Conservation (phyloP, 2,329 filamentous ascomycete species). For the Pyrenochaeta sp. region DNA sequence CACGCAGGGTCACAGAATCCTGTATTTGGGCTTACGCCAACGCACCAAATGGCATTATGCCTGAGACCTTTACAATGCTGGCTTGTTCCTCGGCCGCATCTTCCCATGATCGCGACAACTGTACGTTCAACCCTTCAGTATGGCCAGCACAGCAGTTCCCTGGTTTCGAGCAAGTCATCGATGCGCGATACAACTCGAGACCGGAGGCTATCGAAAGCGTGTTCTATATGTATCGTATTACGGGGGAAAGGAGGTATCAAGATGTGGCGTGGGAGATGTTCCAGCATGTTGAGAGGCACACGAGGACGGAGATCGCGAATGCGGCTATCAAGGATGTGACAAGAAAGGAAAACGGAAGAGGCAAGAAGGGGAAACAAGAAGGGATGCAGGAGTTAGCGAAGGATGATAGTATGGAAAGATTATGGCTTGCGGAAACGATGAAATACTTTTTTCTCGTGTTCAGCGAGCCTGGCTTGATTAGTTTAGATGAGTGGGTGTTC, state of each 20-base stretch:
- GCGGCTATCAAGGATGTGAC: conserved; percentile 66
- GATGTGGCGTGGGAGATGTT: conserved; percentile 79
- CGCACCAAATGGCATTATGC: conserved; percentile 65
- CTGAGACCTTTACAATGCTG: conserved; percentile 63
- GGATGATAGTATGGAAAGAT: conserved; percentile 70
- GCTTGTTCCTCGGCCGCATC: conserved; percentile 52
- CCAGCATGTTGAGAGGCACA: conserved; percentile 61
- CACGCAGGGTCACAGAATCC: conserved; percentile 64
- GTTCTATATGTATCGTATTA: conserved; percentile 77
- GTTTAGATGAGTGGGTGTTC: conserved; percentile 69
- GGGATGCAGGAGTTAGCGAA: conserved; percentile 47
- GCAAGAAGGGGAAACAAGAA: conserved; percentile 52
- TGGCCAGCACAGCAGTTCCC: conserved; percentile 34
- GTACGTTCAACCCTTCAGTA: conserved; percentile 14
- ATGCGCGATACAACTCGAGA: conserved; percentile 67
- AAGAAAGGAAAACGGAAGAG: conserved; percentile 46
- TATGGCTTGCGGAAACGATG: conserved; percentile 69
- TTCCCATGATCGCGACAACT: conserved; percentile 46
- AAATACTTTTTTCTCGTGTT: conserved; percentile 59
- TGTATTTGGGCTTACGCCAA: conserved; percentile 68
- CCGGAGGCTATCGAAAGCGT: conserved; percentile 81
- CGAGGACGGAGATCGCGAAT: conserved; percentile 64
- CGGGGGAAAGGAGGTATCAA: conserved; percentile 69
- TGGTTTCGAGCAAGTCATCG: conserved; percentile 64
- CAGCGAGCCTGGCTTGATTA: conserved; percentile 63